Evolutionary conservation across 768 basidiomycete genomes (phyloP).

Genomic region (Boletales sp.): DNA sequence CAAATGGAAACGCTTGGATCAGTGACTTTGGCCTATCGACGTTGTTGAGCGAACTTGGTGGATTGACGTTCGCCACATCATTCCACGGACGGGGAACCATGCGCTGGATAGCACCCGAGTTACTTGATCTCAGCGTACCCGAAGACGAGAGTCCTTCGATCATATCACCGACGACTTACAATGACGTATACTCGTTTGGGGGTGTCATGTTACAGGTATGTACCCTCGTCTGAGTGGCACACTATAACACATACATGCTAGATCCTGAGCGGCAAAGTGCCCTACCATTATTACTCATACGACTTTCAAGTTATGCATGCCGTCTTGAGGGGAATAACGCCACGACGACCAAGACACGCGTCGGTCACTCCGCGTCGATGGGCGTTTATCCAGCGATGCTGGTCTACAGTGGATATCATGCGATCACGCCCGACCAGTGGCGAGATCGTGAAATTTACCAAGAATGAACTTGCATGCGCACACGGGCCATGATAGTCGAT

Average conservation of each 20-base stretch:
- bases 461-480: neutral
- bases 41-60: conserved; percentile 6
- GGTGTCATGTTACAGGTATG: conserved; percentile 19
- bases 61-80: conserved; percentile 14
- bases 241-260: neutral
- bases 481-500: too few relatives aligned
- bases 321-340: conserved; percentile 2
- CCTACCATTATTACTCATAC: conserved; percentile 10
- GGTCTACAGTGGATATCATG: conserved; percentile 23
- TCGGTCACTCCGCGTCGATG: conserved; percentile 7
- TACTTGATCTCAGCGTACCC: conserved; percentile 4
- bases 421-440: conserved; percentile 25
- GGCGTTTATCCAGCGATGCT: conserved; percentile 11
- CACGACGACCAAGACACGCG: neutral
- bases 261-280: conserved; percentile 1
- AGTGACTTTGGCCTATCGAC: conserved; percentile 43
- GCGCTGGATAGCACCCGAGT: conserved; percentile 17
- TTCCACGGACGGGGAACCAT: conserved; percentile 13
- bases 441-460: conserved; percentile 21
- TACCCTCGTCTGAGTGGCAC: neutral
- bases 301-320: conserved; percentile 12
- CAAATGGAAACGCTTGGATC: conserved; percentile 33
- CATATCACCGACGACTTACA: neutral
- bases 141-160: neutral
- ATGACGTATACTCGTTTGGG: conserved; percentile 21